phyloP scores from a whole-genome alignment of 1,284 basidiomycete genomes.

The Naganishia liquefaciens region DNA sequence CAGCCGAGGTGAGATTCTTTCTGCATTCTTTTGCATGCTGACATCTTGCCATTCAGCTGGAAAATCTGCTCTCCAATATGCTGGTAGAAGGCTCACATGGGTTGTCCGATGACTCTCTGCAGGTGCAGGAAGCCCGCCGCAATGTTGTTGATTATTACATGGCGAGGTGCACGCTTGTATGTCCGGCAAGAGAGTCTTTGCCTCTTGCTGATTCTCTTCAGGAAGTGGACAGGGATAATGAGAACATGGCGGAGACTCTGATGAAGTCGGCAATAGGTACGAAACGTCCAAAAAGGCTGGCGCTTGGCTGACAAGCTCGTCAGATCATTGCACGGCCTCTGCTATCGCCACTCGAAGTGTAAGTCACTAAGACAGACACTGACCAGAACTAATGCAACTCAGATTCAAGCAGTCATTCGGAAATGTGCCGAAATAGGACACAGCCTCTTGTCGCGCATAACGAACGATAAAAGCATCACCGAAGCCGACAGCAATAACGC shows the following conservation, averaged over 20 bases:
- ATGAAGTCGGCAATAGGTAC: conserved; percentile 6
- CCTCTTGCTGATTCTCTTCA: neutral
- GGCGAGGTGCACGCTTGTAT: conserved; percentile 12
- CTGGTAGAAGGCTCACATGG: conserved; percentile 5
- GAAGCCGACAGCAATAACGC: neutral
- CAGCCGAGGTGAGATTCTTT: conserved; percentile 9
- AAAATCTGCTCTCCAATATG: conserved; percentile 6
- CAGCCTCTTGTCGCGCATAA: neutral
- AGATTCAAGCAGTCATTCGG: conserved; percentile 5
- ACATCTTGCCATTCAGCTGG: neutral
- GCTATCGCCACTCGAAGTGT: conserved; percentile 5
- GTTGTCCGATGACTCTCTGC: conserved; percentile 1
- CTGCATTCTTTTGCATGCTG: no score
- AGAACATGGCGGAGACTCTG: conserved; percentile 7
- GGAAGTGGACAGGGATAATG: conserved; percentile 19
- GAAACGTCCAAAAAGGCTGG: neutral
- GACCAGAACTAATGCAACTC: neutral
- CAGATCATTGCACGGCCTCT: conserved; percentile 6
- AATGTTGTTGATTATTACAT: conserved; percentile 16
- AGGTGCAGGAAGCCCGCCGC: neutral
- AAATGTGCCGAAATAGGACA: conserved; percentile 19
- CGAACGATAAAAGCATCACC: neutral
- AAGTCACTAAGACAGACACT: neutral
- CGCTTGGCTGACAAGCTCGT: neutral
- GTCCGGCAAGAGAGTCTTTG: neutral